Evolutionary conservation across 2,329 filamentous ascomycete species (phyloP), one percentile per base, ranked within the genome.

Genomic region (Talaromyces funiculosus): DNA sequence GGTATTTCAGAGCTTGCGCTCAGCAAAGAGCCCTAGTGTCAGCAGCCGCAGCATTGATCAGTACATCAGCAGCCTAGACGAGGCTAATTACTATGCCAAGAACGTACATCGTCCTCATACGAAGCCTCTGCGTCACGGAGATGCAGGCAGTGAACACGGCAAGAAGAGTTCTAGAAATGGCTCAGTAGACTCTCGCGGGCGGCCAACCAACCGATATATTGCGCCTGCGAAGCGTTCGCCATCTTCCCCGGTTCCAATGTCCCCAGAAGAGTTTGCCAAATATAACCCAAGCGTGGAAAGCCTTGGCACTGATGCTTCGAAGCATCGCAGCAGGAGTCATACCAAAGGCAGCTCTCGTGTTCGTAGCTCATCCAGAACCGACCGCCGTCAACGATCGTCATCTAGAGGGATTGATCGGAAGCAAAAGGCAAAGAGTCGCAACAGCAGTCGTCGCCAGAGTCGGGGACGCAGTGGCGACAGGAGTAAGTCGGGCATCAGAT

Each of bases 181-280:
- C 10, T 91, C 90, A 0, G 84, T 88, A 65, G 88, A 89, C 20
- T 68, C 68, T 43, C 86, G 90, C 61, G 90, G 89, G 20, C 84
- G 90, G 63, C 82, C 82, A 24, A 78, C 82, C 12, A 81, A 84
- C 47, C 84, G 87, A 22, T 88, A 86, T 64, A 91, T 88, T 64
- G 88, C 86, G 69, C 85, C 89, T 18, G 84, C 86, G 12, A 96
- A 96, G 75, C 83, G 90, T 22, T 97, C 93, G 1, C 93, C 93
- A 0, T 95, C 91, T 1, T 97, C 93, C 0, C 93, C 93, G 0
- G 83, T 96, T 1, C 91, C 92, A 3, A 97, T 97, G 92, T 96
- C 92, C 3, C 92, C 92, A 0, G 90, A 96, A 67, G 92, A 97
- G 68, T 72, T 90, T 62, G 69, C 75, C 54, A 69, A 71, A 47